Conservation (phyloP, 305 asterid genomes). For the Solanum aculeatissimum region DNA sequence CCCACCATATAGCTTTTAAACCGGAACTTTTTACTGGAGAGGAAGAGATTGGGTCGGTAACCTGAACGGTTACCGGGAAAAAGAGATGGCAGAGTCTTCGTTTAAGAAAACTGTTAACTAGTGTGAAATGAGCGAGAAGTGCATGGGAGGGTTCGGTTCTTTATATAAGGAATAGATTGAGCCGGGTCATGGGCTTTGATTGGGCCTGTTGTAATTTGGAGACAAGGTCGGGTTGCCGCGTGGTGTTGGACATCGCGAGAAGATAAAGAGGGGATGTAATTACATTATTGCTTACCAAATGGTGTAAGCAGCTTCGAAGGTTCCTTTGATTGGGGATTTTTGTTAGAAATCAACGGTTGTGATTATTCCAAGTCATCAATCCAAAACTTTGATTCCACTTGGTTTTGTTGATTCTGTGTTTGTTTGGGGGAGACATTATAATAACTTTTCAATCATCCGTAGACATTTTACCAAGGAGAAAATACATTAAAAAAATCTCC, state of each 20-base stretch:
- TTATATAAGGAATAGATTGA: conserved; percentile 35
- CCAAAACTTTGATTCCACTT: not conserved
- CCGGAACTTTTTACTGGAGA: not conserved
- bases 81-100: not conserved
- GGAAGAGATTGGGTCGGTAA: not conserved
- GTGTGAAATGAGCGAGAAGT: conserved; percentile 54
- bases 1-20: conserved; percentile 41
- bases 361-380: conserved; percentile 1
- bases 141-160: conserved; percentile 33
- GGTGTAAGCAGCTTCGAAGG: conserved; percentile 14
- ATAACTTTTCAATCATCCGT: not conserved
- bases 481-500: too few species aligned
- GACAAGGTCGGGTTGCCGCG: conserved; percentile 52
- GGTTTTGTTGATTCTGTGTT: not conserved
- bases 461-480: not conserved
- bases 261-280: not conserved
- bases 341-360: not conserved
- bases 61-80: conserved; percentile 18
- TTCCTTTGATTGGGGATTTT: conserved; percentile 2
- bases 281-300: not conserved
- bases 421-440: not conserved
- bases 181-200: conserved; percentile 13
- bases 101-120: conserved; percentile 13
- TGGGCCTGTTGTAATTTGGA: not conserved
- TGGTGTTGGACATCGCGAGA: conserved; percentile 9